Percentiles rank a stretch among this genome's conserved stretches.
These are phyloP conservation scores for Plectosphaerella sp. DNA, from an alignment of 2,329 filamentous ascomycete species.

Conservation along the genomic window DNA sequence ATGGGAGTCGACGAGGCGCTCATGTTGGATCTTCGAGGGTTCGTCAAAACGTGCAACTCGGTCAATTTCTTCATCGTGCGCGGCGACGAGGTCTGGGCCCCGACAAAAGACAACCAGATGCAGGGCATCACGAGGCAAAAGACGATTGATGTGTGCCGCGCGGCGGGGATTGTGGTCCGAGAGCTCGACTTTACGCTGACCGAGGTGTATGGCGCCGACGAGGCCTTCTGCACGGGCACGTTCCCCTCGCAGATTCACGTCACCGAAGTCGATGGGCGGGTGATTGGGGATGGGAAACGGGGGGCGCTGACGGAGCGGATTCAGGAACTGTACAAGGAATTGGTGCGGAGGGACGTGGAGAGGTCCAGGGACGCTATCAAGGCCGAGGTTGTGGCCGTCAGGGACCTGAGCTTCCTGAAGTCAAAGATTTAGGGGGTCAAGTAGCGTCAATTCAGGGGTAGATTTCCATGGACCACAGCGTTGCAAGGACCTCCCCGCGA, in stretches of 20 bases:
- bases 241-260: constrained; percentile 22
- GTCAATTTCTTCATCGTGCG: constrained; percentile 27
- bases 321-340: constrained; percentile 16
- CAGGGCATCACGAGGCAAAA: constrained; percentile 23
- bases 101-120: constrained; percentile 25
- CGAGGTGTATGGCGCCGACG: constrained; percentile 23
- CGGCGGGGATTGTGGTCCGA: constrained; percentile 16
- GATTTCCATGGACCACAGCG: too few relatives aligned
- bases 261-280: constrained; percentile 16
- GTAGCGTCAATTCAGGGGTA: too few relatives aligned
- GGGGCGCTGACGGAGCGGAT: constrained; percentile 16
- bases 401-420: constrained; percentile 14
- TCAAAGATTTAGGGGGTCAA: neutral
- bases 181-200: constrained; percentile 23
- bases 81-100: constrained; percentile 23
- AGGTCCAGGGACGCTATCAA: constrained; percentile 15
- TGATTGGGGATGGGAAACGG: constrained; percentile 17
- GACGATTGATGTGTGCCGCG: constrained; percentile 22
- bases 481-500: too few relatives aligned
- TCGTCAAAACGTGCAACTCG: constrained; percentile 26
- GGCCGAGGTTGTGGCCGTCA: constrained; percentile 16
- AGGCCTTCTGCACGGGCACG: constrained; percentile 23
- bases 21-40: constrained; percentile 21
- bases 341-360: constrained; percentile 14
- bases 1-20: constrained; percentile 24